phyloP scores from a whole-genome alignment of 257 asterid species.

The Solanum chiquidenum region DNA sequence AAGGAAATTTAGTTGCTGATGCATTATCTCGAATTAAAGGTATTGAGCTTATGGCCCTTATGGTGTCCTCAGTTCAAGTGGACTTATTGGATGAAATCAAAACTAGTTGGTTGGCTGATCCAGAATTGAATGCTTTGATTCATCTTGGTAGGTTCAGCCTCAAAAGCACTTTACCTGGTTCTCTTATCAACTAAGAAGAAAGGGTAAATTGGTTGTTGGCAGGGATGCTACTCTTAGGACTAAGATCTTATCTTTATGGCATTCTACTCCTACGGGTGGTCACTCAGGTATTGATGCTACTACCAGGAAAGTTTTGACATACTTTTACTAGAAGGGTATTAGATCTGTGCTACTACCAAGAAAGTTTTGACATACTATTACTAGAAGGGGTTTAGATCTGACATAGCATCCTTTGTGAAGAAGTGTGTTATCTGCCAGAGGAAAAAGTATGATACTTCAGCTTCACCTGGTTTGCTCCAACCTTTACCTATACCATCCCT shows the following conservation, averaged over 20 bases:
- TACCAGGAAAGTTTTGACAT: not conserved
- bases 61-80: not conserved
- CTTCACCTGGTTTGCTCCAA: not conserved
- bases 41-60: not conserved
- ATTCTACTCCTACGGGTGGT: not conserved
- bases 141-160: not conserved
- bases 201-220: not conserved
- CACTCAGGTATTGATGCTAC: not conserved
- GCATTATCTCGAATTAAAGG: not conserved
- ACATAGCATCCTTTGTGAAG: not conserved
- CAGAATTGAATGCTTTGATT: not conserved
- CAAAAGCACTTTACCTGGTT: not conserved
- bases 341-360: not conserved
- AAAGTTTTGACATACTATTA: not conserved
- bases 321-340: too few relatives aligned
- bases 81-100: not conserved
- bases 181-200: not conserved
- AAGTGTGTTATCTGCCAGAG: not conserved
- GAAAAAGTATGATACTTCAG: not conserved
- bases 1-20: not conserved
- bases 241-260: not conserved
- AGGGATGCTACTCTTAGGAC: not conserved
- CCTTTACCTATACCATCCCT: not conserved
- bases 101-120: not conserved
- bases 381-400: not conserved